Conservation (phyloP, 208 protist genomes). For the Trichomonas tenax region DNA sequence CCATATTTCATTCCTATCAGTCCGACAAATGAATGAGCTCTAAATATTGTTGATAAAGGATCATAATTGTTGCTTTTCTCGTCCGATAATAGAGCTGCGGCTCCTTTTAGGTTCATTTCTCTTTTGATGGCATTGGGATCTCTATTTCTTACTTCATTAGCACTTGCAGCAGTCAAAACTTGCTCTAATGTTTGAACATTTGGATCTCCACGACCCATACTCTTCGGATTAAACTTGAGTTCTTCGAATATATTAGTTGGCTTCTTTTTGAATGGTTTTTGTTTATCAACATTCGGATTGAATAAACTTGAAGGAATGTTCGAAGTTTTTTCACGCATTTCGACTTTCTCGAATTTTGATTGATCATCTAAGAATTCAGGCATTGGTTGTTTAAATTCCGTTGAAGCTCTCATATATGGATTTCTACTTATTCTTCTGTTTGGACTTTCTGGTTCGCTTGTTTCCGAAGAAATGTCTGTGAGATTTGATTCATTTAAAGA, state of each 20-base stretch:
- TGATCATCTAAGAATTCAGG: not conserved
- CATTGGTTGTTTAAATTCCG: not conserved
- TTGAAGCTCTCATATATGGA: not conserved
- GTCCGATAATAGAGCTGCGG: not conserved
- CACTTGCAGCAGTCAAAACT: not conserved
- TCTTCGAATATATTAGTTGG: not conserved
- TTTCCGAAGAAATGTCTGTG: not conserved
- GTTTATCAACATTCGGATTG: not conserved
- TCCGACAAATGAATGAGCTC: not conserved
- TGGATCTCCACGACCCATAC: not conserved
- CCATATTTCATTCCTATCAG: not conserved
- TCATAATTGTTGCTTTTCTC: not conserved
- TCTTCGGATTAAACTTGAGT: not conserved
- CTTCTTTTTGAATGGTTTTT: not conserved
- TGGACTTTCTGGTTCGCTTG: not conserved
- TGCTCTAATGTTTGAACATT: not conserved
- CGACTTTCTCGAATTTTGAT: not conserved
- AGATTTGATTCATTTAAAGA: not conserved
- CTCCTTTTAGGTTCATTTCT: not conserved
- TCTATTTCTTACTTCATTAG: not conserved
- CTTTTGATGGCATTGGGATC: not conserved
- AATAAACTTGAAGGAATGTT: not conserved
- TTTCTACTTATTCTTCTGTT: not conserved
- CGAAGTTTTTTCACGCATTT: not conserved
- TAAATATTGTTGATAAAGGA: not conserved